Conservation (phyloP, 169 alveolate genomes). For the Plasmodium adleri region DNA sequence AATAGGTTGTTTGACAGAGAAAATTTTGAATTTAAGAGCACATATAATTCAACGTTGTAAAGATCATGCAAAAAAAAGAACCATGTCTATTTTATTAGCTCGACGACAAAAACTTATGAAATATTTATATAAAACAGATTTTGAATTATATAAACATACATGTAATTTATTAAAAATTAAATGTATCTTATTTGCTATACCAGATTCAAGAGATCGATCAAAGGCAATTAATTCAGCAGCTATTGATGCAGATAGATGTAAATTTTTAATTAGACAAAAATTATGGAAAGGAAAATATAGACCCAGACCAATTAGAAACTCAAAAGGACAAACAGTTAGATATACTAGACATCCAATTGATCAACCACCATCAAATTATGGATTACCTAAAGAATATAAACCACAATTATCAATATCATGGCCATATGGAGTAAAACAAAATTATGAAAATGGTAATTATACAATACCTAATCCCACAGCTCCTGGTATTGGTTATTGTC, state of each 20-base stretch:
- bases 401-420: constrained; percentile 83
- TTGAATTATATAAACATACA: constrained; percentile 86
- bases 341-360: constrained; percentile 91
- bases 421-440: constrained; percentile 88
- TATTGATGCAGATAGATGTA: constrained; percentile 90
- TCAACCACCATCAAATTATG: constrained; percentile 85
- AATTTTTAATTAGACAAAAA: constrained; percentile 88
- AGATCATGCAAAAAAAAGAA: constrained; percentile 88
- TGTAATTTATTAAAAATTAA: constrained; percentile 86
- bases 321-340: constrained; percentile 87
- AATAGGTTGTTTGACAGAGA: constrained; percentile 90
- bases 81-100: constrained; percentile 88
- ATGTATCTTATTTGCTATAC: constrained; percentile 88
- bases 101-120: constrained; percentile 88
- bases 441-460: constrained; percentile 83
- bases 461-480: constrained; percentile 87
- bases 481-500: constrained; percentile 88
- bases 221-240: constrained; percentile 88
- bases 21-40: constrained; percentile 88
- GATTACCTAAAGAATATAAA: constrained; percentile 81
- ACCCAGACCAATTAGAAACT: constrained; percentile 84
- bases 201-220: constrained; percentile 90
- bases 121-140: constrained; percentile 87
- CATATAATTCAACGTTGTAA: constrained; percentile 85
- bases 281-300: constrained; percentile 89